Percentiles rank a stretch among this genome's conserved stretches.
Conservation (phyloP, 108 stramenopile genomes). For the Fragilaria radians region DNA sequence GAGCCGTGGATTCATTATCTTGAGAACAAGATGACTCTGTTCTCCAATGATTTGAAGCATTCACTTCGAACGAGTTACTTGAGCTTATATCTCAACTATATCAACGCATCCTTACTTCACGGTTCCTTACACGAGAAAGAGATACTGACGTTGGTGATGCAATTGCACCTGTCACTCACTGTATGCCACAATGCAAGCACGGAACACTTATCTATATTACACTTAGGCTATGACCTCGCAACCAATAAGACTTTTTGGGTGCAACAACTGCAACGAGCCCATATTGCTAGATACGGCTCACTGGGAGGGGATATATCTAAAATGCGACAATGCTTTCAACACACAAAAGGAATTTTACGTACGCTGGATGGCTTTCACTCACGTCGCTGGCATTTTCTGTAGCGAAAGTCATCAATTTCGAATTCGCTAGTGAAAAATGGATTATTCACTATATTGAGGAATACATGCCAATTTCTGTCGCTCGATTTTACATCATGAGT, state of each 20-base stretch:
- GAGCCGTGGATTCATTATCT: conserved; percentile 9
- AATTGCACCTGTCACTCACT: conserved; percentile 59
- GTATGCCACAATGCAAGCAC: conserved; percentile 67
- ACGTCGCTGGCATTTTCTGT: not conserved
- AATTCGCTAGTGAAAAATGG: too few species aligned
- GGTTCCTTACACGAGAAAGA: not conserved
- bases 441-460: too few species aligned
- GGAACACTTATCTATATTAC: conserved; percentile 66
- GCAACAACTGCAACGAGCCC: conserved; percentile 60
- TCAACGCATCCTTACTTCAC: conserved; percentile 32
- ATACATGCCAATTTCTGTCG: too few species aligned
- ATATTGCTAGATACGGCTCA: conserved; percentile 55
- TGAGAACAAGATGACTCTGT: conserved; percentile 7
- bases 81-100: conserved; percentile 47
- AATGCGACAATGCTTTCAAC: conserved; percentile 51
- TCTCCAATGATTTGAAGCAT: conserved; percentile 33
- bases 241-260: conserved; percentile 59
- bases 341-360: conserved; percentile 53
- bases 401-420: too few species aligned
- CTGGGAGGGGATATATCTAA: conserved; percentile 49
- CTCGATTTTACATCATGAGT: too few species aligned
- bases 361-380: conserved; percentile 28
- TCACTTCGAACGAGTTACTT: conserved; percentile 35
- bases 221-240: conserved; percentile 59
- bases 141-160: conserved; percentile 32